Base-by-base conservation (phyloP, 106 monocot genomes). In the Vanilla planifolia region DNA sequence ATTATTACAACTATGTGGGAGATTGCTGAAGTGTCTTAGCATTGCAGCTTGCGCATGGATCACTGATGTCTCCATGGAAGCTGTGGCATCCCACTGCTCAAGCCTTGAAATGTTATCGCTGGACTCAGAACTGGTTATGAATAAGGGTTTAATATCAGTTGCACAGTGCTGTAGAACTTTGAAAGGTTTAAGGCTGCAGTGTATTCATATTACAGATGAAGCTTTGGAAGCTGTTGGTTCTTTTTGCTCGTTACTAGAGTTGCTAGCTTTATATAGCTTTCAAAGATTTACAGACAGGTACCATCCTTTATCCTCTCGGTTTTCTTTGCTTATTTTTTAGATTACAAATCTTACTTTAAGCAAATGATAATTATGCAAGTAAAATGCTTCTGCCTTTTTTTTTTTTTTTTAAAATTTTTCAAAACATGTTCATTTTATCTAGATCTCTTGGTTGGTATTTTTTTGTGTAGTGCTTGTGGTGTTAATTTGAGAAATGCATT, bases 221-320 rank as follows among this genome's bases (percentile, higher is more conserved):
- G 82, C 87, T 36, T 47, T 98, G 60, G 72, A 75, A 62, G 71
- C 76, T 67, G 79, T 98, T 11, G 91, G 96, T 36, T 77, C 76
- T 28, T 73, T 67, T 35, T 98, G 91, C 76, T 74, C 72, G 22
- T 74, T 71, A 20, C 55, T 98, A 60, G 88, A 98, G 51, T 51
- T 79, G 37, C 72, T 98, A 65, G 75, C 91, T 68, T 79, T 98
- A 24, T 82, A 82, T 67, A 88, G 75, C 65, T 91, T 88, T 40
- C 79, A 88, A 67, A 77, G 72, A 70, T 92, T 91, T 77, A 92
- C 91, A 17, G 91, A 98, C 77, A 84, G 77, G 96, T 65, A 68
- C 6, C 58, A 36, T 48, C 14, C 60, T 45, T 1, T 26, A 62
- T 23, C 33, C 42, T 52, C 50, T 43, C 9, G 28, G 19, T 32